phyloP scores from a whole-genome alignment of 768 basidiomycete genomes.

The Neoboletus magnificus region DNA sequence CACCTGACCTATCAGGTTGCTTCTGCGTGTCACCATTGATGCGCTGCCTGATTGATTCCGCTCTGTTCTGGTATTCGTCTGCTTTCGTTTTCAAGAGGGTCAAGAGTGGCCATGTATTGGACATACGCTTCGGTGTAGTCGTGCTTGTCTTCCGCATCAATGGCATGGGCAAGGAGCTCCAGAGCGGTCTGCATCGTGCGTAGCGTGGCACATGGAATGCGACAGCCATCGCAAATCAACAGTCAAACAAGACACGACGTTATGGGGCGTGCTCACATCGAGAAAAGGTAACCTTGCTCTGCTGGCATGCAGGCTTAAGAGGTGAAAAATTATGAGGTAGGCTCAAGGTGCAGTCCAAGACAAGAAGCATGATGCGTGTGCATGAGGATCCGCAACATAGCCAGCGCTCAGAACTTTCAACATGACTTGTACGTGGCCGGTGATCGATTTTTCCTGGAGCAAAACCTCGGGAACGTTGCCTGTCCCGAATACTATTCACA shows the following conservation, averaged over 20 bases:
- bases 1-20: background rate
- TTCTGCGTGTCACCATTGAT: background rate
- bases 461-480: too few relatives aligned
- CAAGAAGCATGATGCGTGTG: slow-evolving; percentile 44
- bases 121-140: slow-evolving; percentile 93
- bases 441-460: too few relatives aligned
- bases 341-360: background rate
- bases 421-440: too few relatives aligned
- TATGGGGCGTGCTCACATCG: slow-evolving; percentile 5
- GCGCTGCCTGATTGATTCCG: slow-evolving; percentile 10
- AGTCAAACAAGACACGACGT: background rate
- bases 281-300: slow-evolving; percentile 3
- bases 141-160: slow-evolving; percentile 83
- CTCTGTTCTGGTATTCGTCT: slow-evolving; percentile 19
- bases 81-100: slow-evolving; percentile 33
- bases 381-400: slow-evolving; percentile 35
- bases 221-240: background rate
- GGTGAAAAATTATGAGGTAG: background rate
- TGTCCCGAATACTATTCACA: too few relatives aligned
- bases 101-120: slow-evolving; percentile 87
- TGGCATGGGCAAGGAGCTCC: slow-evolving; percentile 84
- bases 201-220: background rate
- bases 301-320: background rate
- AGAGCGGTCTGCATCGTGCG: slow-evolving; percentile 57
- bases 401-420: background rate